Evolutionary conservation across 805 yeast species (phyloP), one percentile per base, ranked within the genome.

Genomic region (Saturnispora sanitii): DNA sequence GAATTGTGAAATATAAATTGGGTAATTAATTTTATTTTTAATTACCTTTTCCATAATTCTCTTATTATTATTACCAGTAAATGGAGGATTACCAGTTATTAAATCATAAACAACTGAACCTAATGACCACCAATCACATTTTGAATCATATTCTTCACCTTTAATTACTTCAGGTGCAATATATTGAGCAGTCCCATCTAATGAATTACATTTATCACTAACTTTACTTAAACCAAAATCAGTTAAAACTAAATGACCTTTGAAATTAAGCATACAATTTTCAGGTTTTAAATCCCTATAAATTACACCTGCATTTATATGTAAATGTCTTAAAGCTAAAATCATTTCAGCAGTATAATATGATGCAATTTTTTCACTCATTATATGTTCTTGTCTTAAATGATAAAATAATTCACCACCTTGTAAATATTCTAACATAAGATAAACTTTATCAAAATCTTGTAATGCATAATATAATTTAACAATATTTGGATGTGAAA

Each of bases 121-220:
- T 26, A 87, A 62, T 0, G 95, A 84, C 86, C 95, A 86, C 83
- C 94, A 85, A 57, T 86, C 96, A 37, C 87, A 92, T 25, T 77
- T 70, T 40, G 75, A 79, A 50, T 81, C 86, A 57, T 86, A 87
- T 15, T 77, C 74, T 49, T 78, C 72, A 18, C 94, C 95, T 43
- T 71, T 74, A 21, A 86, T 64, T 25, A 87, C 80, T 56, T 86
- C 96, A 2, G 96, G 96, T 0, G 95, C 95, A 78, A 86, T 82
- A 51, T 82, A 82, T 54, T 82, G 86, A 1, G 87, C 84, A 0
- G 92, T 82, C 1, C 92, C 92, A 38, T 78, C 73, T 48, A 82
- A 60, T 11, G 83, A 73, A 28, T 62, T 71, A 54, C 77, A 74
- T 33, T 57, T 60, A 18, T 46, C 49, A 13, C 67, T 62, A 20